Base-by-base conservation (phyloP, 2,329 filamentous ascomycete species). In the Paracorniculantispora psalliotae region DNA sequence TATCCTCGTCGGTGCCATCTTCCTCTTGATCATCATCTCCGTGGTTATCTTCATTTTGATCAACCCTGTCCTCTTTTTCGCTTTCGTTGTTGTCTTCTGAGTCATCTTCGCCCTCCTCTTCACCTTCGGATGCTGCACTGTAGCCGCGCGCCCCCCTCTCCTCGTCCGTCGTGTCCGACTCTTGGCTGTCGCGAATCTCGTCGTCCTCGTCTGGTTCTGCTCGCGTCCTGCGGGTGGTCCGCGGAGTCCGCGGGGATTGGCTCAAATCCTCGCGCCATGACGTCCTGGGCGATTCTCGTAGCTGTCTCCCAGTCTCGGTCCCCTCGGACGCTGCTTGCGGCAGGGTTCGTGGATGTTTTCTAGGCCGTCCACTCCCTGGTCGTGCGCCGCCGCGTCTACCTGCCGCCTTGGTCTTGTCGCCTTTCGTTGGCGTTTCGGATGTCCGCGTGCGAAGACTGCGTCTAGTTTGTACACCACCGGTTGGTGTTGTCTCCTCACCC, bases 331-430 rank as follows among this genome's bases (percentile, higher is more conserved):
- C 23, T 37, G 63, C 52, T 56, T 68, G 68, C 9, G 63, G 63
- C 21, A 57, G 62, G 17, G 62, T 61, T 44, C 69, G 68, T 33
- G 71, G 72, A 41, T 75, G 71, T 64, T 74, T 75, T 65, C 73
- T 72, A 67, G 73, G 73, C 48, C 73, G 67, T 28, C 73, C 73
- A 59, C 73, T 75, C 12, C 73, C 72, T 5, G 73, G 73, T 48
- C 72, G 67, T 30, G 72, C 73, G 8, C 73, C 73, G 33, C 72
- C 73, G 43, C 72, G 68, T 61, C 75, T 74, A 37, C 72, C 72
- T 25, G 69, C 64, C 26, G 67, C 65, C 63, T 73, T 73, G 15
- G 63, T 63, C 48, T 65, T 65, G 21, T 63, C 65, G 59, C 57
- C 28, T 53, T 66, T 66, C 17, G 50, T 62, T 37, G 57, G 54